Evolutionary conservation across 805 yeast genomes (phyloP), one percentile per base, ranked within the genome.

Genomic region (Pichia manshurica): DNA sequence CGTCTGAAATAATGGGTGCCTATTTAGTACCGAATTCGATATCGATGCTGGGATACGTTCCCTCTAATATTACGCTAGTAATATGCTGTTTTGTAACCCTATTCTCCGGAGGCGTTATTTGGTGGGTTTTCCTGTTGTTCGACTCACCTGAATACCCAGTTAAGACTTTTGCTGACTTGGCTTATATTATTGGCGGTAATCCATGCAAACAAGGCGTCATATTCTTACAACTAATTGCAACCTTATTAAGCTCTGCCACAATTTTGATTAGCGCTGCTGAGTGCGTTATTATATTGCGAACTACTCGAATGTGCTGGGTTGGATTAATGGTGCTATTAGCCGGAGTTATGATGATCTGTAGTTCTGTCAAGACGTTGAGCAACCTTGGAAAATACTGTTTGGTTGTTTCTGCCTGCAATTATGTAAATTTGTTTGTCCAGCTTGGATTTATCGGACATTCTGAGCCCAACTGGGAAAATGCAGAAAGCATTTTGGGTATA

Each of bases 101-200:
- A 13, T 56, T 63, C 48, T 64, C 74, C n/a, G 77, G 77, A 34
- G 60, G 54, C 54, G 51, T 71, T 25, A 57, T 72, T 21, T 66
- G 69, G 66, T 49, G 54, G 32, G 56, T 58, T 42, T 72, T 58
- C 54, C 46, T 69, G 53, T 58, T 56, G 28, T 58, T 71, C 21
- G 73, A 70, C 55, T 69, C 74, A 7, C 58, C 58, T 44, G 68
- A 68, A 51, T 73, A 67, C 55, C 77, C 77, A 8, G 51, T 72
- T 42, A 61, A 66, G 36, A 67, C 69, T 3, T 71, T 64, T 60
- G 68, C 73, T 34, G 76, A 72, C 44, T 47, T 71, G 29, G 70
- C 66, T 8, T 62, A 66, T 13, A 64, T 74, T 42, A 42, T 67
- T 22, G 61, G 65, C 55, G 74, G 73, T 9, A 54, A 53, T 29